Evolutionary conservation across 768 basidiomycete genomes (phyloP).

Genomic region (Tulasnella sp.): DNA sequence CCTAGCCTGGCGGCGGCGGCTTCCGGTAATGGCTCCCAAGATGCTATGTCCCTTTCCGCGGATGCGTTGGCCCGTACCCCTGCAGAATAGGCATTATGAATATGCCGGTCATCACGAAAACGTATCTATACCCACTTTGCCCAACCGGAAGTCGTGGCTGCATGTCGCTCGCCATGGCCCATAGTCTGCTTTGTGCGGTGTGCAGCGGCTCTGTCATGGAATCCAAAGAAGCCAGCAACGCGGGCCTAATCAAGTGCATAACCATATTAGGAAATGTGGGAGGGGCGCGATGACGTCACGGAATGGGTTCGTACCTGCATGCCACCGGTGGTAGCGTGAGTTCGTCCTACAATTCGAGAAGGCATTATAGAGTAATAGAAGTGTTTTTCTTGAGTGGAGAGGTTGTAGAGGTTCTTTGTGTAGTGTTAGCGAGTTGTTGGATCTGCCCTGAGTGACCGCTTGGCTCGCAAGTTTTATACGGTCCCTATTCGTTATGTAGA

Average conservation of each 20-base stretch:
- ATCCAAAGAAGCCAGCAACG: background rate
- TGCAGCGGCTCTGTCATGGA: background rate
- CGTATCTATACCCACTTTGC: background rate
- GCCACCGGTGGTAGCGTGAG: conserved; percentile 9
- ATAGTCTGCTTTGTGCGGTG: background rate
- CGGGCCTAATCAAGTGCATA: background rate
- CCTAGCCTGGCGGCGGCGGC: conserved; percentile 11
- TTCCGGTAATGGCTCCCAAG: conserved; percentile 2
- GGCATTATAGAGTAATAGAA: conserved; percentile 2
- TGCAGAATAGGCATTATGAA: background rate
- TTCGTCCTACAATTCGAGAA: conserved; percentile 13
- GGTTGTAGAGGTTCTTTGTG: conserved; percentile 2
- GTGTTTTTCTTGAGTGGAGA: background rate
- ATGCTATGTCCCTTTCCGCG: conserved; percentile 14
- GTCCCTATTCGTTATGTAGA: background rate
- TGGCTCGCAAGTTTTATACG: background rate
- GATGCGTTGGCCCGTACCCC: conserved; percentile 4
- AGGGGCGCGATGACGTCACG: background rate
- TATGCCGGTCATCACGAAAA: background rate
- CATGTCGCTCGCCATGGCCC: background rate
- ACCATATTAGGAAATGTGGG: background rate
- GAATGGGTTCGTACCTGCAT: background rate
- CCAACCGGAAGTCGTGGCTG: background rate
- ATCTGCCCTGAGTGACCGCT: too few species aligned
- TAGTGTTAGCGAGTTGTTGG: background rate